Base-by-base conservation (phyloP, 2,329 filamentous ascomycete genomes). In the Aspergillus costaricaensis region DNA sequence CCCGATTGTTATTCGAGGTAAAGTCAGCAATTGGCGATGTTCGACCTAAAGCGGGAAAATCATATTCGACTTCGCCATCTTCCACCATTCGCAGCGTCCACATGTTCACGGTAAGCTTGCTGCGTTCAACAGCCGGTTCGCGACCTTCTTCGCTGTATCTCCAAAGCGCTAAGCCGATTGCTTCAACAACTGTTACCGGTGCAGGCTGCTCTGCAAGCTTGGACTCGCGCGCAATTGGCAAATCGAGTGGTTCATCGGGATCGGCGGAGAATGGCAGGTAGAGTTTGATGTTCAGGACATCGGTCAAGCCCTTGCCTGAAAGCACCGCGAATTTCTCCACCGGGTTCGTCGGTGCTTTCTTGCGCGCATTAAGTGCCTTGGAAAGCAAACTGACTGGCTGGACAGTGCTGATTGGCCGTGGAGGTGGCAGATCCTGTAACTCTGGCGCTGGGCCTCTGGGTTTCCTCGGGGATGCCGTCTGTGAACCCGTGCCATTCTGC, bases 71-170 rank as follows among this genome's bases (percentile, higher is more conserved):
- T 67, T 89, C 86, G 5, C 85, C 86, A 66, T 88, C 86, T 65
- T 89, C 86, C 8, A 88, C 85, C 82, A 89, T 88, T n/a, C 86
- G 81, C 56, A 89, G 74, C 25, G 85, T 84, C 86, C 86, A 89
- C 60, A 81, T 79, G 65, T 88, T 88, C 60, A 88, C 83, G 57
- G 83, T 86, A 57, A 83, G 74, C 63, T 86, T 84, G 25, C 80
- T 78, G 2, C 74, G 74, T 6, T 80, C 75, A 9, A 88, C 75
- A 1, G 79, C 64, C 8, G 86, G 86, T 59, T 86, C 79, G 10
- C 82, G 74, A 6, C 80, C 79, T 65, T 88, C 85, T 68, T 88
- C 85, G 15, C 80, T 79, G 65, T 88, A 88, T 56, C 82, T 78
- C 80, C 83, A 88, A n/a, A 89, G 73, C 7, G 82, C 81, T 58